Evolutionary conservation across 2,329 filamentous ascomycete genomes (phyloP), one percentile per base, ranked within the genome.

Genomic region (Boeremia lycopersici): DNA sequence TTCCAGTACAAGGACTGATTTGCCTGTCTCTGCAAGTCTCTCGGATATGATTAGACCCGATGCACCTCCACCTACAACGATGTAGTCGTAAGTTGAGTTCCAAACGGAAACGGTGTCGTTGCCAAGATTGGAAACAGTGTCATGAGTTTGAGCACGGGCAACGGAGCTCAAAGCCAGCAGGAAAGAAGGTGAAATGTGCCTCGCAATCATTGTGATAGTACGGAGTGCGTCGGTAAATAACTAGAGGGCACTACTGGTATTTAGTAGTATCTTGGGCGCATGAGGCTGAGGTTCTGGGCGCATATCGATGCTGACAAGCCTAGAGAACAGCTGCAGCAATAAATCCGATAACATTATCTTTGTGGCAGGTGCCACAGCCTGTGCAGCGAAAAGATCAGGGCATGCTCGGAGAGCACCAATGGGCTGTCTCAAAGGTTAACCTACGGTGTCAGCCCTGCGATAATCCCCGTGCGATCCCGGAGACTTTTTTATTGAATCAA

Each of bases 51-150:
- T 63, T 52, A 77, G 63, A 23, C 76, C 75, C 4, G 73, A 68
- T 11, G 74, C 68, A 15, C 75, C 75, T 23, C 68, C 75, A 34
- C 75, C 75, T 1, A 73, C 74, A 9, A 78, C 69, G 15, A 78
- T 77, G 45, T 75, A 75, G 44, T 78, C 75, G 54, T 76, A 77
- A 2, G 74, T 76, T 1, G 57, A 52, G 63, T 76, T 76, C 6
- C 46, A 56, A 2, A 19, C 13, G 11, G 28, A 17, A n/a, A 19
- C 6, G 8, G 28, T 34, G 12, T 23, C 6, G 11, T 30, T 38
- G 8, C 17, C 7, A 6, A 4, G 6, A 3, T 8, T 4, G 6
- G 9, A 23, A 17, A 11, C 4, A 9, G n/a, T 13, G 15, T 3
- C 29, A 13, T 10, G n/a, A n/a, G 3, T 11, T 6, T 26, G 12